These are phyloP conservation scores for Coix lacrymajobi DNA, from an alignment of 176 grass and related monocot genomes.

Conservation along the genomic window DNA sequence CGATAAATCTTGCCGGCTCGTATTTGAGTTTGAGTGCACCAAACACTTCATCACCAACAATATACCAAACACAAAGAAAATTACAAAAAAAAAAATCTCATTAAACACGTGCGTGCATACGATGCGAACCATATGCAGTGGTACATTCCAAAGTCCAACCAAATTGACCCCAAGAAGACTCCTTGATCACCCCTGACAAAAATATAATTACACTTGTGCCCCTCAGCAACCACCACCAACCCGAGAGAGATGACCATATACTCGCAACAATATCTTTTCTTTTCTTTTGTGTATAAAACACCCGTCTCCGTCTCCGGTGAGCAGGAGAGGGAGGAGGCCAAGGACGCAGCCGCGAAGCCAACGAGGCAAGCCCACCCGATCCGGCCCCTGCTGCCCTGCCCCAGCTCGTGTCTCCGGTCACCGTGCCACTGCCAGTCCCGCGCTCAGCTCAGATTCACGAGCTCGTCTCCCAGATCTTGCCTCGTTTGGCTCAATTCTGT, in stretches of 20 bases:
- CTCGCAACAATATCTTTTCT: background rate
- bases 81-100: background rate
- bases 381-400: background rate
- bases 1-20: background rate
- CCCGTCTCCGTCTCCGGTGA: slow-evolving; percentile 37
- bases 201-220: background rate
- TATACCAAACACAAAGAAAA: background rate
- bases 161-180: background rate
- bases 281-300: slow-evolving; percentile 15
- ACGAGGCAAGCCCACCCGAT: slow-evolving; percentile 14
- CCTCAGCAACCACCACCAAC: slow-evolving; percentile 27
- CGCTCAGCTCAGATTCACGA: slow-evolving; percentile 22
- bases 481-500: background rate
- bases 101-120: slow-evolving; percentile 32
- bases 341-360: slow-evolving; percentile 17
- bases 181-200: background rate
- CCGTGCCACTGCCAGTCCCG: background rate
- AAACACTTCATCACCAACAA: background rate
- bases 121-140: background rate
- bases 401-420: slow-evolving; percentile 11
- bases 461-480: slow-evolving; percentile 34
- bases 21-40: background rate
- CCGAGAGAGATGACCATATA: background rate
- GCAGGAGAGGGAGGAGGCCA: slow-evolving; percentile 13
- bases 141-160: background rate